Conservation (phyloP, 192 early-diverging fungal species). For the Linnemannia hyalina region DNA sequence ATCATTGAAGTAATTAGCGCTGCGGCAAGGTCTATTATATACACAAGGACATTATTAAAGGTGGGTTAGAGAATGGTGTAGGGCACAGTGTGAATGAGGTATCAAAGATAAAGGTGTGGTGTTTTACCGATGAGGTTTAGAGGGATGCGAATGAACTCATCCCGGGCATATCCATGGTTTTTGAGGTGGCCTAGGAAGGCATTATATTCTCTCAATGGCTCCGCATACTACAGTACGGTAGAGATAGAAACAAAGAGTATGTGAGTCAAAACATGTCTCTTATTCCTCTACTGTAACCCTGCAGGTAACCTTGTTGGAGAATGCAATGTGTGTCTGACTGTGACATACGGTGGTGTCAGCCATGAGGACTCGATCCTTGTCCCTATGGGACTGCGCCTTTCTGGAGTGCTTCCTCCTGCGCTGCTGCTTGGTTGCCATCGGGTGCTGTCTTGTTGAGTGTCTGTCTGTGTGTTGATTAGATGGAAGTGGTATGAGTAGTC, state of each 20-base stretch:
- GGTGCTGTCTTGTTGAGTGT: neutral
- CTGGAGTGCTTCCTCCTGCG: slow-evolving; percentile 46
- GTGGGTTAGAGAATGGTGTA: neutral
- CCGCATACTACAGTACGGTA: slow-evolving; percentile 28
- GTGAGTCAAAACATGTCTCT: neutral
- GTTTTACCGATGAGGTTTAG: slow-evolving; percentile 63
- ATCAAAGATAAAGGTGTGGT: neutral
- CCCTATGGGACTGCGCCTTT: slow-evolving; percentile 44
- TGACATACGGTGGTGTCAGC: slow-evolving; percentile 41
- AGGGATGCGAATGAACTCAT: slow-evolving; percentile 60
- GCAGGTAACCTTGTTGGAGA: too few species aligned
- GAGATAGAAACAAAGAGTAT: neutral
- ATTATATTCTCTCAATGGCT: slow-evolving; percentile 54
- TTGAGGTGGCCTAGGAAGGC: slow-evolving; percentile 51
- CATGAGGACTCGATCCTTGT: slow-evolving; percentile 35
- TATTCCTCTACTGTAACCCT: too few species aligned
- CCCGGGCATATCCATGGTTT: slow-evolving; percentile 54
- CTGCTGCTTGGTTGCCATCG: slow-evolving; percentile 42
- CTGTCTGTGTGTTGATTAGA: neutral
- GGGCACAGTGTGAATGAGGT: too few species aligned
- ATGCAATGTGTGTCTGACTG: too few species aligned
- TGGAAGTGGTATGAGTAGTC: neutral
- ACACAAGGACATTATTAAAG: neutral
- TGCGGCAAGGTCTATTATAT: slow-evolving; percentile 58
- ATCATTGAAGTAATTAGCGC: slow-evolving; percentile 61